Base-by-base conservation (phyloP, 83 land plant species). In the Larix sibirica region DNA sequence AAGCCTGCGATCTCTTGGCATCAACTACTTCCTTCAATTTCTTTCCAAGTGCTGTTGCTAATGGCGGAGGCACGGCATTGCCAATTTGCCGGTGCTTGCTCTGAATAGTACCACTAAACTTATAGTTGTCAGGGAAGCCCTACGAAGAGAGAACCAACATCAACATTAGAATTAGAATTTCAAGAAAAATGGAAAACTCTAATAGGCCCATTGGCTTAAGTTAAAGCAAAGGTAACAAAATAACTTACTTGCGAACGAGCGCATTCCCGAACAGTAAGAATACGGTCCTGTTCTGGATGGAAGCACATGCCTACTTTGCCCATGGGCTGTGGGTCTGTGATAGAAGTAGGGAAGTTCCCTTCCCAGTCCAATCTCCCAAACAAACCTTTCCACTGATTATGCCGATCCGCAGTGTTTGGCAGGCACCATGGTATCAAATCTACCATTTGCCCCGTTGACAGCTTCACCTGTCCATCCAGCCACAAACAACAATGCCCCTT, bases 221-320 rank as follows among this genome's bases (percentile, higher is more conserved):
- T 50, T 50, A 10, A 50, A 10, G 12, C 9, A 3, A 60, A 17
- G 31, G 16, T 38, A 16, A 28, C 16, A 24, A 24, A 61, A 7
- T 17, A 3, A 68, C 91, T 78, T 88, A 95, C 99, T 85, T 98
- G 99, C 36, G 99, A 98, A 10, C 99, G 86, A 6, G 99, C 99
- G 86, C 99, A 98, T 84, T 98, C 99, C 8, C 99, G 93, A 36
- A 98, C 99, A 6, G 99, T 93, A 10, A 98, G 92, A 74, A 98
- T 98, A 61, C 99, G 92, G 79, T 98, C 95, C 65, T 98, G 99
- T n/a, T 96, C 99, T 24, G 99, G 99, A 79, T 98, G 99, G 81
- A 98, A 97, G 80, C 99, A 97, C 99, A 97, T 96, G 67, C 99
- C 99, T 36, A 97, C 99, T 83, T 97, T 97, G 26, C 99, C 99